Evolutionary conservation across 352 stramenopile species (phyloP), one percentile per base, ranked within the genome.

Genomic region (Phytophthora brassicae): DNA sequence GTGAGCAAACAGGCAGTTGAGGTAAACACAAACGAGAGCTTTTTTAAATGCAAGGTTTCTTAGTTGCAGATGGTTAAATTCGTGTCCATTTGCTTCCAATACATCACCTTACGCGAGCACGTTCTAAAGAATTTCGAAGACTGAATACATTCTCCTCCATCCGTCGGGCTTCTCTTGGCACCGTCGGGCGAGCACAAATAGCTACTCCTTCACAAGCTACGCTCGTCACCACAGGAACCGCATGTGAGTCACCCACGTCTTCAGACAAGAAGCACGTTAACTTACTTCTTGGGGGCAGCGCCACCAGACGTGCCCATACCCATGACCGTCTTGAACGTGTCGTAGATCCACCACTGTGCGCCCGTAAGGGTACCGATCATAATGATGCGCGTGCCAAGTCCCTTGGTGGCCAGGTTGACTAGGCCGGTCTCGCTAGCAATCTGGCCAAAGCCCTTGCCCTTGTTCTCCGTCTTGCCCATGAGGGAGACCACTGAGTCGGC

Each of bases 401-500:
- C 93, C 78, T 93, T 93, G 55, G 86, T 95, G 47, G 83, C 83
- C 48, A 95, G 69, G 72, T 93, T 92, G 53, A 76, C 60, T 39
- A 93, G 39, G 24, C 86, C 86, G 29, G 81, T 86, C 68, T 95
- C 86, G 56, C 66, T 88, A 42, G 86, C 84, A 46, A 97, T 97
- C 70, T 91, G 78, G 56, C 84, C 87, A n/a, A 97, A 90, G 60
- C 79, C 74, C 81, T 96, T 96, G 66, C 86, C 86, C 70, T 91
- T 90, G 84, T 97, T 97, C 63, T 92, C 84, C 24, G 82, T 66
- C 81, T 96, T 95, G 73, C 89, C 89, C 86, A 97, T 96, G 80
- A 99, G 98, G 47, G 96, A 99, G 64, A 99, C 92, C 50, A 99
- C 89, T 42, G 96, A 99, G 84, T 99, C 97, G 47, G 97, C 97